Evolutionary conservation across 345 rosid genomes (phyloP).

Genomic region (Citrus medica): DNA sequence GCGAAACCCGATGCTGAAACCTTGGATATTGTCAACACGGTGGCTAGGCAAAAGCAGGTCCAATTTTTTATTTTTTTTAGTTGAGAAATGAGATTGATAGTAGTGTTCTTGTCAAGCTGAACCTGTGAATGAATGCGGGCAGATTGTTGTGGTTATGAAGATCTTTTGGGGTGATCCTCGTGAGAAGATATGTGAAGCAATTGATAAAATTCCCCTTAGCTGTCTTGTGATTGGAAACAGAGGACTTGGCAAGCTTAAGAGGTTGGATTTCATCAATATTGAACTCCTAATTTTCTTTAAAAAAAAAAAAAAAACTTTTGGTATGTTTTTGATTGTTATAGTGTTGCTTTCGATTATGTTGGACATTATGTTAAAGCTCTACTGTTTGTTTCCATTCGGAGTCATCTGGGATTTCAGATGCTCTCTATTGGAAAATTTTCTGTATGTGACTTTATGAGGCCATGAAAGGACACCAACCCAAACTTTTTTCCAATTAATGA

Average conservation of each 20-base stretch:
- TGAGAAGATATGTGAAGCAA: conserved; percentile 80
- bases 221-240: conserved; percentile 77
- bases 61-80: neutral
- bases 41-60: conserved; percentile 54
- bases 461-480: neutral
- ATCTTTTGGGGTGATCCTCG: conserved; percentile 87
- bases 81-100: neutral
- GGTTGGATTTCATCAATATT: conserved; percentile 32
- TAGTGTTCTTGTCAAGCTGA: neutral
- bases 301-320: neutral
- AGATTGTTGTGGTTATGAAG: conserved; percentile 57
- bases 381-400: neutral
- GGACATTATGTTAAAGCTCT: neutral
- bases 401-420: neutral
- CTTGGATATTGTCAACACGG: conserved; percentile 60
- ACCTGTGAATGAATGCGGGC: conserved; percentile 9
- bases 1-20: conserved; percentile 70
- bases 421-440: neutral
- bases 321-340: neutral
- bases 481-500: neutral
- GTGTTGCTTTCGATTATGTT: neutral
- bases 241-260: conserved; percentile 76
- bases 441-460: neutral
- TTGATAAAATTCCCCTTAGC: conserved; percentile 63
- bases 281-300: neutral